Percentiles rank a stretch among this genome's conserved stretches.
phyloP scores from a whole-genome alignment of 1,139 yeast genomes.

The Taiozyma sp. region DNA sequence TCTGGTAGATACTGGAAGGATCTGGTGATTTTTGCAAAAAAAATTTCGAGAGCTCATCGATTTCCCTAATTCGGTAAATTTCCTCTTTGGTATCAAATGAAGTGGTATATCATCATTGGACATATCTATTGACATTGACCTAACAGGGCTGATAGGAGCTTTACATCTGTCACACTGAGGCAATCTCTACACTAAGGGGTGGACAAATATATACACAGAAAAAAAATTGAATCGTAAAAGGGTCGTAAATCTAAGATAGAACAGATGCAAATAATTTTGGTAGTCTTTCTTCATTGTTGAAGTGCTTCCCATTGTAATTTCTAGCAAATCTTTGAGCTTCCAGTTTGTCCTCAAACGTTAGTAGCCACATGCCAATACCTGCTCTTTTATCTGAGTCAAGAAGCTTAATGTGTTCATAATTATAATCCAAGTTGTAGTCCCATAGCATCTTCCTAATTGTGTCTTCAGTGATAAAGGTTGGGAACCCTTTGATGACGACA shows the following conservation, averaged over 20 bases:
- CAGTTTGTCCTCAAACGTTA: constrained; percentile 43
- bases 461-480: constrained; percentile 26
- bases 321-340: constrained; percentile 52
- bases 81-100: background rate
- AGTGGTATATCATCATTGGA: background rate
- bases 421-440: constrained; percentile 37
- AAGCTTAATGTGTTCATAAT: constrained; percentile 26
- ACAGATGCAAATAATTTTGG: constrained; percentile 37
- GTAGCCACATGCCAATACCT: constrained; percentile 35
- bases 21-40: background rate
- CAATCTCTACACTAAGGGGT: background rate
- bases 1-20: background rate
- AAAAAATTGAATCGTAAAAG: background rate
- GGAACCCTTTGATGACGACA: constrained; percentile 35
- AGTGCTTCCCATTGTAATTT: constrained; percentile 46
- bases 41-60: background rate
- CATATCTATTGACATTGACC: background rate
- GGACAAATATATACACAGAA: background rate
- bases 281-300: constrained; percentile 30
- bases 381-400: constrained; percentile 26
- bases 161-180: background rate
- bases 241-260: constrained; percentile 10
- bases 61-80: background rate
- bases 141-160: background rate
- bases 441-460: constrained; percentile 32